These are phyloP conservation scores for Bipolaris cookei DNA, from an alignment of 2,329 filamentous ascomycete species.

Conservation along the genomic window DNA sequence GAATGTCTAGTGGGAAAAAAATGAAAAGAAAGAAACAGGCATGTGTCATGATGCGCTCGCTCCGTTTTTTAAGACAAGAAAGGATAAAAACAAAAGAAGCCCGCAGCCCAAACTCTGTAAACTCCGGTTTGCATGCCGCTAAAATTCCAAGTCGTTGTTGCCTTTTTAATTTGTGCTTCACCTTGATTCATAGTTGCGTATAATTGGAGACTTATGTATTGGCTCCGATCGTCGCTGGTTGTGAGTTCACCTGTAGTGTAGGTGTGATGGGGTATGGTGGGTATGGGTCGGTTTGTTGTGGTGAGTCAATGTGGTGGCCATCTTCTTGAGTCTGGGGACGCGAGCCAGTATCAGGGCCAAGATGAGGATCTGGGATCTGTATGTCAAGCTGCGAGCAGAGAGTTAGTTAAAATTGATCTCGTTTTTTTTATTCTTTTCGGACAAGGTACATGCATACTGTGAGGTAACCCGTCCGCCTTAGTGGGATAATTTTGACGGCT, in stretches of 20 bases:
- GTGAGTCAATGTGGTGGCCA: slow-evolving; percentile 15
- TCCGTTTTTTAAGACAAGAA: background rate
- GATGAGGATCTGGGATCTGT: slow-evolving; percentile 79
- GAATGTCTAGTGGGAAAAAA: slow-evolving; percentile 9
- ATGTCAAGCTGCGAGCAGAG: slow-evolving; percentile 68
- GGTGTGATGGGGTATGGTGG: slow-evolving; percentile 36
- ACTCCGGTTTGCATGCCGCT: slow-evolving; percentile 16
- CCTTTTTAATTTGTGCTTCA: background rate
- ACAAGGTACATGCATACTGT: slow-evolving; percentile 62
- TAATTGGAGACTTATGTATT: slow-evolving; percentile 18
- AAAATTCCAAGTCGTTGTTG: slow-evolving; percentile 3
- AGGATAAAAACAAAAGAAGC: background rate
- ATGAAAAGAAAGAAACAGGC: background rate
- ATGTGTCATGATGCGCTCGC: slow-evolving; percentile 7
- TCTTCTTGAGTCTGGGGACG: slow-evolving; percentile 40
- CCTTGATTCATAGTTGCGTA: background rate
- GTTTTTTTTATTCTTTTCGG: background rate
- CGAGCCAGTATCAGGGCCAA: slow-evolving; percentile 52
- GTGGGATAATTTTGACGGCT: slow-evolving; percentile 75
- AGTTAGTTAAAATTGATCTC: background rate
- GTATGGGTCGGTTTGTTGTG: slow-evolving; percentile 27
- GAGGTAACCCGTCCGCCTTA: slow-evolving; percentile 87
- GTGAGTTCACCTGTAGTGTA: slow-evolving; percentile 40
- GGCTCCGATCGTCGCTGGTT: slow-evolving; percentile 31
- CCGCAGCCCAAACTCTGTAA: slow-evolving; percentile 1